Evolutionary conservation across 2,329 filamentous ascomycete species (phyloP).

Genomic region (Phialophora expanda): DNA sequence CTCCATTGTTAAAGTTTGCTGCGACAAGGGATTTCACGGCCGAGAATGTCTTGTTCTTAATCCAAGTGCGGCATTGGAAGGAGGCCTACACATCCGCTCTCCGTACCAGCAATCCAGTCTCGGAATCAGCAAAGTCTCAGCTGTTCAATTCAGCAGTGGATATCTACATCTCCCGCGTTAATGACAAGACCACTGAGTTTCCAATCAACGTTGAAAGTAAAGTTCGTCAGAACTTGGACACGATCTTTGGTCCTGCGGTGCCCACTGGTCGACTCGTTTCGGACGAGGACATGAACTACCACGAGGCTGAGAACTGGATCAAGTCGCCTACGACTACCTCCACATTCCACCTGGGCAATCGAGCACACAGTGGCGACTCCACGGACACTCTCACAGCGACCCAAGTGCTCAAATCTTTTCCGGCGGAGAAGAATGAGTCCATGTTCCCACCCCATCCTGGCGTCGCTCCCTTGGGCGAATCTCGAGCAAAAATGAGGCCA

Average conservation of each 20-base stretch:
- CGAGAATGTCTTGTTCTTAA: constrained; percentile 70
- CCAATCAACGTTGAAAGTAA: constrained; percentile 58
- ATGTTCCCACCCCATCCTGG: constrained; percentile 33
- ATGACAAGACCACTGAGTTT: constrained; percentile 62
- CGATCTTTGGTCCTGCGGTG: constrained; percentile 16
- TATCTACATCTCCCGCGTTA: constrained; percentile 64
- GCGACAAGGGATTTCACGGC: constrained; percentile 68
- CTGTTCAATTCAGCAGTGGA: constrained; percentile 59
- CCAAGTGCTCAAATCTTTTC: not conserved
- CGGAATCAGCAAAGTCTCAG: constrained; percentile 19
- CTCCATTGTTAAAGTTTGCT: constrained; percentile 64
- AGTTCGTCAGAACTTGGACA: constrained; percentile 26
- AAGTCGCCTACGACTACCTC: not conserved
- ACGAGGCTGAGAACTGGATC: not conserved
- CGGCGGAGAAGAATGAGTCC: constrained; percentile 6
- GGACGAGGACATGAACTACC: not conserved
- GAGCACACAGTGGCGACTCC: not conserved
- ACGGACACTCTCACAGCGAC: not conserved
- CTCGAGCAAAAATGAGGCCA: constrained; percentile 37
- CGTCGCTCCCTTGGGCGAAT: constrained; percentile 24
- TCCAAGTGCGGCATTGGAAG: constrained; percentile 61
- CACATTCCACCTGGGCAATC: constrained; percentile 3
- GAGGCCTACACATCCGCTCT: constrained; percentile 40
- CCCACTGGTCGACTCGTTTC: not conserved
- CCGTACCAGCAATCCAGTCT: constrained; percentile 4